Evolutionary conservation across 306 rosid species (phyloP), one percentile per base, ranked within the genome.

Genomic region (Dryas drummondii): DNA sequence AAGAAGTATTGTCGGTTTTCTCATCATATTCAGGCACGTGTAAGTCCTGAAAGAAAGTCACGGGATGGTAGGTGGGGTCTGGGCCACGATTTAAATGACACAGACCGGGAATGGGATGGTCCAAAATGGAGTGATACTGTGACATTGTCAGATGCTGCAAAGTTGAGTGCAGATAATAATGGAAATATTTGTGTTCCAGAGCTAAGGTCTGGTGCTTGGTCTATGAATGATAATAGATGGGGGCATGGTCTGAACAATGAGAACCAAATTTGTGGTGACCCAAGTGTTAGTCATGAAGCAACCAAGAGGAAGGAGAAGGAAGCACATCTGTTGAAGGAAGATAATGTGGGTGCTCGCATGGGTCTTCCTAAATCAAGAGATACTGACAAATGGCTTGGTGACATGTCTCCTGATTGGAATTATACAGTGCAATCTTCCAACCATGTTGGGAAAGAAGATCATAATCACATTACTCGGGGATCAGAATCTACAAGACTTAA

Each of bases 1-100:
- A 96, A 93, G 81, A 96, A 85, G 73, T 45, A 71, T 79, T 96
- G 99, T 83, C 87, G 90, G 80, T 96, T 85, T 86, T 88, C 98
- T 80, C 99, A 94, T 84, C 91, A 87, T 80, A 85, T 68, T 77
- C 96, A 83, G 74, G 67, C 86, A 60, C 74, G 57, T 84, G 79
- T 58, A 51, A 94, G 97, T 78, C 96, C 97, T 60, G 87, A 81
- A 78, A 87, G 97, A 79, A 92, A 88, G 80, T 80, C 66, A 32
- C 84, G 86, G 74, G 89, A 86, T 82, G 92, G 86, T 72, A 82
- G 84, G 69, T 63, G 89, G 94, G 86, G 86, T 48, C 71, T 72
- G 7, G 81, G 74, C 72, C 75, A 66, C 79, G 79, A 78, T 80
- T 76, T 84, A 51, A 86, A 78, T 66, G 88, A 85, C 78, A 68